A percentile compares a stretch with the other conserved stretches of the same genome.
These are phyloP conservation scores for Aspergillus oerlinghausenensis DNA, from an alignment of 2,329 filamentous ascomycete species.

Conservation along the genomic window DNA sequence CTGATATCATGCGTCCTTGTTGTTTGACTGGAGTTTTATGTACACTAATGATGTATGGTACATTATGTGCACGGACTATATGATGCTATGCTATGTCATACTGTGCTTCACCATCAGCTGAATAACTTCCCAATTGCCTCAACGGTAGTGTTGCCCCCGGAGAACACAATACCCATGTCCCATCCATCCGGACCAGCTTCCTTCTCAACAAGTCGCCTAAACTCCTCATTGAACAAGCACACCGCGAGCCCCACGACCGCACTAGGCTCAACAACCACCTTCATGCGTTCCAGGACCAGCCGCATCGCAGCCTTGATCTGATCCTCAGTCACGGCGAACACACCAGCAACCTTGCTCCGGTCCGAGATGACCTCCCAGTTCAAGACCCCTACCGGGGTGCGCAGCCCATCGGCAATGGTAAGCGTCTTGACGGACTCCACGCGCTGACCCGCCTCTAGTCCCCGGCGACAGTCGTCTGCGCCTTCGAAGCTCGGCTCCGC, in stretches of 20 bases:
- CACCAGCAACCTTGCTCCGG: conserved; percentile 61
- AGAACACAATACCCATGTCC: conserved; percentile 61
- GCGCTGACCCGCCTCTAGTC: conserved; percentile 60
- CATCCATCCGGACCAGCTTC: conserved; percentile 69
- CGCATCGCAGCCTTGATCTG: conserved; percentile 74
- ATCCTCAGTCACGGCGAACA: conserved; percentile 73
- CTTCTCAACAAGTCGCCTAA: conserved; percentile 57
- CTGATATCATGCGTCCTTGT: neutral
- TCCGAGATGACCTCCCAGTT: conserved; percentile 77
- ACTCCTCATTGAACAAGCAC: conserved; percentile 80
- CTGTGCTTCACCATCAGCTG: conserved; percentile 1
- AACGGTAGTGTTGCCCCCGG: conserved; percentile 62
- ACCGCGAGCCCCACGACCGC: conserved; percentile 80
- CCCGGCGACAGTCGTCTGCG: conserved; percentile 74
- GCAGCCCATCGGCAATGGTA: conserved; percentile 83
- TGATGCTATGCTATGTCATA: too few species aligned
- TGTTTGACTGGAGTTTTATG: neutral
- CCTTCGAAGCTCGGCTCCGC: conserved; percentile 80
- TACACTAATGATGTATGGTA: neutral
- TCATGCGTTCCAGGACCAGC: conserved; percentile 80
- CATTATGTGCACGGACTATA: neutral
- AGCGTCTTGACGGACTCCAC: conserved; percentile 66
- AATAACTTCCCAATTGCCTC: conserved; percentile 58
- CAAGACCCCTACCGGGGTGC: conserved; percentile 71
- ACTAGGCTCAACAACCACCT: conserved; percentile 86